Percentiles rank a stretch among this genome's conserved stretches.
Evolutionary conservation across 495 filamentous ascomycete genomes (phyloP).

Genomic region (Chaetomium tenue): DNA sequence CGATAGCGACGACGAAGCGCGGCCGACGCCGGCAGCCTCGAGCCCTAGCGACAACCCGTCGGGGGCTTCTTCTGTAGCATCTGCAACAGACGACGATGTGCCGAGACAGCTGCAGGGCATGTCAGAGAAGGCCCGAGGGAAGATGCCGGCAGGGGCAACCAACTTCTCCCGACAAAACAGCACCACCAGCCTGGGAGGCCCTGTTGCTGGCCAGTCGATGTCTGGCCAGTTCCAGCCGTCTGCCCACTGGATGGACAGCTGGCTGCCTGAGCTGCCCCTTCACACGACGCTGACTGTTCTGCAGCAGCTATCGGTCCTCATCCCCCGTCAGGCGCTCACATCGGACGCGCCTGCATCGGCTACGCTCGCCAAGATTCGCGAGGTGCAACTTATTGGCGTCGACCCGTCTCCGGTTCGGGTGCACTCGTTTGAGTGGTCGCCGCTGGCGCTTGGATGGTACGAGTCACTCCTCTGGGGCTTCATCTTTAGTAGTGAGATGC

Average conservation of each 20-base stretch:
- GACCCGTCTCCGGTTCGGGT: slow-evolving; percentile 74
- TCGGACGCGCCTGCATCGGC: slow-evolving; percentile 38
- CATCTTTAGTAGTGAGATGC: slow-evolving; percentile 86
- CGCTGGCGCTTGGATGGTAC: slow-evolving; percentile 92
- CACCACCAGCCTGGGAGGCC: slow-evolving; percentile 74
- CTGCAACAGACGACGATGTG: slow-evolving; percentile 62
- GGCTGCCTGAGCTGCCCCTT: slow-evolving; percentile 88
- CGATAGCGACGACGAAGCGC: slow-evolving; percentile 74
- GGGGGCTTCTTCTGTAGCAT: slow-evolving; percentile 68
- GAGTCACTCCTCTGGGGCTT: slow-evolving; percentile 94
- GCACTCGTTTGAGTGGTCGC: slow-evolving; percentile 94
- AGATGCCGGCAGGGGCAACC: slow-evolving; percentile 83
- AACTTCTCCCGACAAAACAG: slow-evolving; percentile 91
- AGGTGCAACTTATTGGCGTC: slow-evolving; percentile 55
- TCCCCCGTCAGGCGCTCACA: slow-evolving; percentile 44
- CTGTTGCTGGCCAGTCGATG: slow-evolving; percentile 52
- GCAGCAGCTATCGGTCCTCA: slow-evolving; percentile 53
- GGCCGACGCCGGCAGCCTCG: slow-evolving; percentile 67
- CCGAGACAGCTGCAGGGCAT: slow-evolving; percentile 91
- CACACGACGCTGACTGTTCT: slow-evolving; percentile 86
- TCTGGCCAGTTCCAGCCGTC: slow-evolving; percentile 73
- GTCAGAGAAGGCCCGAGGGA: slow-evolving; percentile 96
- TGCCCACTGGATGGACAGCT: slow-evolving; percentile 80
- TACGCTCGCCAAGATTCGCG: slow-evolving; percentile 41
- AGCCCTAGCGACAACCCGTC: slow-evolving; percentile 70